Percentiles rank a stretch among this genome's conserved stretches.
Conservation (phyloP, 805 yeast species). For the Gaillardinia entomophila region DNA sequence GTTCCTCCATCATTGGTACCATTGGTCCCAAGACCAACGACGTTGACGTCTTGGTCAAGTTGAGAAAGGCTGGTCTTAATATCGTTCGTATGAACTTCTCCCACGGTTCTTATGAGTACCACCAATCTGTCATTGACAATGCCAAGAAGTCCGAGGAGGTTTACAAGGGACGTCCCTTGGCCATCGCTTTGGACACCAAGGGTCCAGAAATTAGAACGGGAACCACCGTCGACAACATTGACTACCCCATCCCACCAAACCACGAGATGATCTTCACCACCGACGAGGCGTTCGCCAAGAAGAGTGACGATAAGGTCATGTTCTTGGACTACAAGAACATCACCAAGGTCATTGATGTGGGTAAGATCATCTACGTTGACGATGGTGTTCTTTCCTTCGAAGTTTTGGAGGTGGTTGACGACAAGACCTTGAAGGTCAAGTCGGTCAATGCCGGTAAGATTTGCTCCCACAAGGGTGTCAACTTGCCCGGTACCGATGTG, state of each 20-base stretch:
- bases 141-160: constrained; percentile 89
- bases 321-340: constrained; percentile 93
- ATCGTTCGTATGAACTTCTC: constrained; percentile 99
- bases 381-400: constrained; percentile 97
- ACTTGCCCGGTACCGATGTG: constrained; percentile 97
- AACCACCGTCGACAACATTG: constrained; percentile 73
- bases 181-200: constrained; percentile 97
- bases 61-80: constrained; percentile 96
- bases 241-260: constrained; percentile 76
- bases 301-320: constrained; percentile 77
- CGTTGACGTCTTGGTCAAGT: constrained; percentile 74
- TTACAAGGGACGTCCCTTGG: constrained; percentile 93
- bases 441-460: constrained; percentile 94
- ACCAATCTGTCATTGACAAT: constrained; percentile 93
- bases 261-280: constrained; percentile 94
- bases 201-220: constrained; percentile 99
- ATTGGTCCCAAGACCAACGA: constrained; percentile 97
- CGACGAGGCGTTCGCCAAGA: constrained; percentile 67
- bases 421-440: constrained; percentile 73
- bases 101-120: constrained; percentile 97
- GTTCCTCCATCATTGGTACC: constrained; percentile 96
- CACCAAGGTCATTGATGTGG: constrained; percentile 84
- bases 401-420: constrained; percentile 80
- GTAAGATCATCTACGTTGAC: constrained; percentile 90
- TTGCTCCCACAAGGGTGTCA: constrained; percentile 97